Percentiles rank a stretch among this genome's conserved stretches.
Conservation (phyloP, 2,329 filamentous ascomycete genomes). For the Davidsoniella virescens region DNA sequence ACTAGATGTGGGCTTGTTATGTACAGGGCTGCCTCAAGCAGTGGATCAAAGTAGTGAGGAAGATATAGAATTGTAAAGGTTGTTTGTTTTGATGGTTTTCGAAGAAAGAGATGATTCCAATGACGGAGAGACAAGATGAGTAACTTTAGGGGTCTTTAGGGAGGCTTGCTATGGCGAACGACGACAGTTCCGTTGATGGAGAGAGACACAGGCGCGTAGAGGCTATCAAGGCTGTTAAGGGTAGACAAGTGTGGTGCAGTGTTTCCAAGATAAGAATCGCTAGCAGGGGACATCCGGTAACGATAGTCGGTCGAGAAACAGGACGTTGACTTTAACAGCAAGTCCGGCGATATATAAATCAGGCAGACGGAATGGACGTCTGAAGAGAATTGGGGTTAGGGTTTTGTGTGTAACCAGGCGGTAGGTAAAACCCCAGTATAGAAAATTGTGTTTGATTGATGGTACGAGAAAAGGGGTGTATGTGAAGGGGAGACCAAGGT, state of each 20-base stretch:
- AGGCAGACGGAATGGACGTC: slow-evolving; percentile 1
- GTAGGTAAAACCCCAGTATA: not conserved
- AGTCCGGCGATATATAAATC: not conserved
- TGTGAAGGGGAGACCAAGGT: not conserved
- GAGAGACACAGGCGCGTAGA: not conserved
- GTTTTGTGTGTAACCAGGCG: slow-evolving; percentile 1
- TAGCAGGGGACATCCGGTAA: slow-evolving; percentile 6
- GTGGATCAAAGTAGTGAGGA: not conserved
- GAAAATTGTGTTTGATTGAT: not conserved
- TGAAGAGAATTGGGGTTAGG: not conserved
- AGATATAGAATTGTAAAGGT: not conserved
- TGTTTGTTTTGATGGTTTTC: not conserved
- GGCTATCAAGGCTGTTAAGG: not conserved
- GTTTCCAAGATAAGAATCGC: not conserved
- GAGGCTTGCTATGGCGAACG: slow-evolving; percentile 5
- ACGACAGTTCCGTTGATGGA: not conserved
- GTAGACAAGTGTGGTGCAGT: not conserved
- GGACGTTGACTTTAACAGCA: not conserved
- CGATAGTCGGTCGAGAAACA: not conserved
- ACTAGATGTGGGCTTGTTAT: too few species aligned
- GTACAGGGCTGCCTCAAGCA: too few species aligned
- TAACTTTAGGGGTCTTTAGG: slow-evolving; percentile 4
- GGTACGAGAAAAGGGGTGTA: not conserved
- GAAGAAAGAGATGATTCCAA: not conserved
- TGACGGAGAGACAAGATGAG: not conserved